These are phyloP conservation scores for Colletotrichum coccodes DNA, from an alignment of 2,329 filamentous ascomycete species.

Conservation along the genomic window DNA sequence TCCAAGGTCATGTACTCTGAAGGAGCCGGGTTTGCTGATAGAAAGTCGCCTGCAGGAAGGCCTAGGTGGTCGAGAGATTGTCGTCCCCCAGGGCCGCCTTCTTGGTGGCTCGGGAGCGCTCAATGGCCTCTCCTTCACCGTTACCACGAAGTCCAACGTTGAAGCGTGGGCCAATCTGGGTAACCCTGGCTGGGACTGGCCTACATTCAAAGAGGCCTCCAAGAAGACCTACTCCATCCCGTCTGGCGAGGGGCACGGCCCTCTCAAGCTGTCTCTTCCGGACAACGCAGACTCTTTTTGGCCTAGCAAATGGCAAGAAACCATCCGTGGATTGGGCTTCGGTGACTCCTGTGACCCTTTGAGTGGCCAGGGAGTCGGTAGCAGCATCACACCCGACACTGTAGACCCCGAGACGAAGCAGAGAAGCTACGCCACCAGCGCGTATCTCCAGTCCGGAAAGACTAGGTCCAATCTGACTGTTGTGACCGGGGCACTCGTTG, in stretches of 20 bases:
- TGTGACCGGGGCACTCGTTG: slow-evolving; percentile 35
- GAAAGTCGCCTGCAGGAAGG: slow-evolving; percentile 6
- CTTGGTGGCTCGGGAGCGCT: slow-evolving; percentile 43
- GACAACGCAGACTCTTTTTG: slow-evolving; percentile 28
- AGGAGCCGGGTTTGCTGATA: neutral
- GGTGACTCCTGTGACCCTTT: slow-evolving; percentile 35
- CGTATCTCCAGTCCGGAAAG: slow-evolving; percentile 36
- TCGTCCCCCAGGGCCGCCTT: slow-evolving; percentile 35
- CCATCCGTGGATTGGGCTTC: slow-evolving; percentile 35
- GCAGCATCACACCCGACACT: slow-evolving; percentile 32
- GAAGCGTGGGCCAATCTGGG: slow-evolving; percentile 41
- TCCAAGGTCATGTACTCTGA: neutral
- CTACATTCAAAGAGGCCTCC: slow-evolving; percentile 30
- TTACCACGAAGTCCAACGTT: slow-evolving; percentile 35
- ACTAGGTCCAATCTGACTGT: slow-evolving; percentile 38
- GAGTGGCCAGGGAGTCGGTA: slow-evolving; percentile 34
- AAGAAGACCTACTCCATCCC: slow-evolving; percentile 27
- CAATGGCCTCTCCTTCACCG: slow-evolving; percentile 39
- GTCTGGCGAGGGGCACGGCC: slow-evolving; percentile 16
- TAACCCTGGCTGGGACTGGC: slow-evolving; percentile 42
- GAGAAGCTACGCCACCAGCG: slow-evolving; percentile 38
- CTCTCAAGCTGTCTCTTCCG: slow-evolving; percentile 34
- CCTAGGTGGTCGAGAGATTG: slow-evolving; percentile 34
- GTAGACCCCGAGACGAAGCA: slow-evolving; percentile 38
- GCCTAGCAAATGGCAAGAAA: slow-evolving; percentile 35